Percentiles rank a stretch among this genome's conserved stretches.
phyloP scores from a whole-genome alignment of 1,284 basidiomycete species.

The Ustilago esculenta region DNA sequence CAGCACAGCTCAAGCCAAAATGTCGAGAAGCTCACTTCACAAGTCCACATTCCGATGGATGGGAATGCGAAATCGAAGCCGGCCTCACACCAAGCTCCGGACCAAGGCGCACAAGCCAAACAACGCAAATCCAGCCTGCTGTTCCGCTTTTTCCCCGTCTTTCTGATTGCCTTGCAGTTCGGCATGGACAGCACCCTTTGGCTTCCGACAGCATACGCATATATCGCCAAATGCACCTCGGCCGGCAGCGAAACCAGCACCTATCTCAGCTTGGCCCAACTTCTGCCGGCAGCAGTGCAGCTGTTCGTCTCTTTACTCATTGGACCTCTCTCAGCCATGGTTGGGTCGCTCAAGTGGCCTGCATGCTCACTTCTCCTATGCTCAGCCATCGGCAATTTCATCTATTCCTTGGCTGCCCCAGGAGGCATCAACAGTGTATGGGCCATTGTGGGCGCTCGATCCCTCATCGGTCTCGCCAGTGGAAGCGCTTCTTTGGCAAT shows the following conservation, averaged over 20 bases:
- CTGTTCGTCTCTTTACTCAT: constrained; percentile 13
- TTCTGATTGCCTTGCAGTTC: constrained; percentile 16
- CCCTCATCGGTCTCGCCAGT: constrained; percentile 12
- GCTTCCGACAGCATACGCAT: constrained; percentile 14
- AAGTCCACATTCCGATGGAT: too few relatives aligned
- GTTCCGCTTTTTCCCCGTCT: constrained; percentile 1
- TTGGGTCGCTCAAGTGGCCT: constrained; percentile 13
- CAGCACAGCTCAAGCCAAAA: too few relatives aligned
- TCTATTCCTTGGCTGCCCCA: constrained; percentile 8
- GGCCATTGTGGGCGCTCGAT: constrained; percentile 14
- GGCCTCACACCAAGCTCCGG: neutral
- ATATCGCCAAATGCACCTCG: constrained; percentile 7
- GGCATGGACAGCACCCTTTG: constrained; percentile 25
- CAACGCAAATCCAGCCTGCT: constrained; percentile 1
- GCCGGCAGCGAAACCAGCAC: neutral
- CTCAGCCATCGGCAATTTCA: constrained; percentile 14
- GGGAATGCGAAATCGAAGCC: too few relatives aligned
- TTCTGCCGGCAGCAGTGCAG: constrained; percentile 15
- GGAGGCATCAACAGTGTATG: constrained; percentile 12
- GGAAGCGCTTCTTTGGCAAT: constrained; percentile 12
- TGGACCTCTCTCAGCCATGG: constrained; percentile 6
- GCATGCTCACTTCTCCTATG: constrained; percentile 1
- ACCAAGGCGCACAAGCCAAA: neutral
- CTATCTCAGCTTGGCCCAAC: constrained; percentile 19
- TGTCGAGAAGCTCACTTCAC: too few relatives aligned